Evolutionary conservation across 768 basidiomycete species (phyloP).

Genomic region (Coprinellus micaceus): DNA sequence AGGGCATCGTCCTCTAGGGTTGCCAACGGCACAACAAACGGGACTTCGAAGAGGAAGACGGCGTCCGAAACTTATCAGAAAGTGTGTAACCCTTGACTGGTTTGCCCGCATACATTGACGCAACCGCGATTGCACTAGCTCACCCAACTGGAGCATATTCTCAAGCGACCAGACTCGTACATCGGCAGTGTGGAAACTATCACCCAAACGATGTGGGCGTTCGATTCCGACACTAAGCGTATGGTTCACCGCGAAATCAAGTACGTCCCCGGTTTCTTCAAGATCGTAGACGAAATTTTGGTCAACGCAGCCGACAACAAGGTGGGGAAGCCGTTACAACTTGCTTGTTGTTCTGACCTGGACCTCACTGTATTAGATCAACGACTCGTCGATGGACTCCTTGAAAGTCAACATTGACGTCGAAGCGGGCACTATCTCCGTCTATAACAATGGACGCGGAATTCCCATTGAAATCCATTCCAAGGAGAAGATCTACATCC

Average conservation of each 20-base stretch:
- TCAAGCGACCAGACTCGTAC: conserved; percentile 91
- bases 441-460: conserved; percentile 93
- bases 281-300: conserved; percentile 98
- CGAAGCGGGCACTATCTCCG: conserved; percentile 81
- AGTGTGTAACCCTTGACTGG: conserved; percentile 43
- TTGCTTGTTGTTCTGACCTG: background rate
- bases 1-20: background rate
- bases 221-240: conserved; percentile 75
- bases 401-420: conserved; percentile 85
- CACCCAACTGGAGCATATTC: conserved; percentile 90
- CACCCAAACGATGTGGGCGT: conserved; percentile 91
- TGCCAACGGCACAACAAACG: no score
- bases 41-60: conserved; percentile 67
- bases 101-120: background rate
- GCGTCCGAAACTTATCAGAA: conserved; percentile 90
- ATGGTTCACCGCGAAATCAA: conserved; percentile 82
- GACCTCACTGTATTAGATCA: conserved; percentile 55
- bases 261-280: conserved; percentile 97
- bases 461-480: conserved; percentile 97
- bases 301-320: conserved; percentile 99
- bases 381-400: conserved; percentile 86
- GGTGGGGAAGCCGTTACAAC: conserved; percentile 44
- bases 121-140: conserved; percentile 49
- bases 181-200: conserved; percentile 93
- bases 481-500: conserved; percentile 91